A percentile compares a stretch with the other conserved stretches of the same genome.
phyloP scores from a whole-genome alignment of 164 flowering plant species.

The Liriodendron chinense region DNA sequence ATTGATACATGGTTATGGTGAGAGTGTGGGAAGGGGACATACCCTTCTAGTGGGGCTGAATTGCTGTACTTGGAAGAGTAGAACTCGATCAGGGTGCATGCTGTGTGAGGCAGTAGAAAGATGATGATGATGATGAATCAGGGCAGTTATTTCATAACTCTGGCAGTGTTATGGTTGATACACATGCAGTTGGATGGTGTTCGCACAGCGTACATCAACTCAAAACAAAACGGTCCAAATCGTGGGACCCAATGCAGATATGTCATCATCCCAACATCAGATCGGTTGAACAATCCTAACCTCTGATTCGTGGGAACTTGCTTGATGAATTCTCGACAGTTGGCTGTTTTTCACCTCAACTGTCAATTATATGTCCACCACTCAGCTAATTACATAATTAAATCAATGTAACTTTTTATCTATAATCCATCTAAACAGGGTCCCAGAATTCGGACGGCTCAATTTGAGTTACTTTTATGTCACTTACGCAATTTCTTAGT shows the following conservation, averaged over 20 bases:
- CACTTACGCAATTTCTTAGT: too few species aligned
- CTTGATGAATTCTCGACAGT: too few species aligned
- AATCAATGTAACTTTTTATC: too few species aligned
- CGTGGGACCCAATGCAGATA: not conserved
- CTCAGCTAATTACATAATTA: too few species aligned
- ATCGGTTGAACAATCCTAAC: not conserved
- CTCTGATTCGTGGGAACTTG: too few species aligned
- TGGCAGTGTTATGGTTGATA: not conserved
- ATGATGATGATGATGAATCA: not conserved
- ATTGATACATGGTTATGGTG: not conserved
- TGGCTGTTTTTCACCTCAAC: too few species aligned
- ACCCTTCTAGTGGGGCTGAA: constrained; percentile 93
- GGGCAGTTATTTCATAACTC: not conserved
- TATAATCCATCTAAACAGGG: too few species aligned
- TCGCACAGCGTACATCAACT: not conserved
- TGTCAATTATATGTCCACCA: too few species aligned
- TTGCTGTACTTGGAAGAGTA: constrained; percentile 68
- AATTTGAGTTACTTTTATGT: too few species aligned
- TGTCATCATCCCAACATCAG: not conserved
- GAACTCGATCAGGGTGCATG: constrained; percentile 50
- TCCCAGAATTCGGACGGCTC: too few species aligned
- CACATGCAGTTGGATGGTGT: not conserved
- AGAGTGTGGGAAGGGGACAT: constrained; percentile 1
- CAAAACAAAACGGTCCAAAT: not conserved
- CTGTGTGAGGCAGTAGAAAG: constrained; percentile 27